Conservation (phyloP, 495 filamentous ascomycete genomes). For the Endocarpon pusillum region DNA sequence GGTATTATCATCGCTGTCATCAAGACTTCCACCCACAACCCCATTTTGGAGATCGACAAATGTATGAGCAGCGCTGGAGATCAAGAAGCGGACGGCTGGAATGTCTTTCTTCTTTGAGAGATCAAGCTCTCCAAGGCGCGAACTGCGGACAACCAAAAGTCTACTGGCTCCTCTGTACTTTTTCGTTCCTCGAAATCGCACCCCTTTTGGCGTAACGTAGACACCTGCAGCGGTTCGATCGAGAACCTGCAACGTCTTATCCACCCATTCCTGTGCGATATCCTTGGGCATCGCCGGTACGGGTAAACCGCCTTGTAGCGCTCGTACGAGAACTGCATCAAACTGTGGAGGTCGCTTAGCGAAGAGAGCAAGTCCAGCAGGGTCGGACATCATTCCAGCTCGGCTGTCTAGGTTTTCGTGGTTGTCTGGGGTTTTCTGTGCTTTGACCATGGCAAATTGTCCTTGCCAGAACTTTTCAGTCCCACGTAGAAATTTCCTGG, state of each 20-base stretch:
- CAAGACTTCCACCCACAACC: no score
- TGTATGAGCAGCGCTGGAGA: neutral
- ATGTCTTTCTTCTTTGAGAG: neutral
- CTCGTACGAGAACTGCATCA: neutral
- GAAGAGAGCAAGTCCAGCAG: neutral
- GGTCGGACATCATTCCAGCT: constrained; percentile 1
- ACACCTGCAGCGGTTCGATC: neutral
- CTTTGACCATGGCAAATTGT: constrained; percentile 5
- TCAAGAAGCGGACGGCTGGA: neutral
- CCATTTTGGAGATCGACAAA: no score
- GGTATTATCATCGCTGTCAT: no score
- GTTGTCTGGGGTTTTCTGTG: no score
- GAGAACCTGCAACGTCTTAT: neutral
- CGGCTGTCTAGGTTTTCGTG: no score
- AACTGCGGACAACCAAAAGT: neutral
- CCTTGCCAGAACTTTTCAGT: constrained; percentile 15
- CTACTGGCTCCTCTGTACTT: neutral
- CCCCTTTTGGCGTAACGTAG: neutral
- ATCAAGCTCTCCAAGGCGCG: neutral
- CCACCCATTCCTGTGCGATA: neutral
- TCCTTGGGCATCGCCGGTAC: neutral
- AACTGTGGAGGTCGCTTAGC: neutral
- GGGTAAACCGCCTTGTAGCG: neutral
- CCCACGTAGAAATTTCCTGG: constrained; percentile 18
- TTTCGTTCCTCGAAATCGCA: neutral